Percentiles rank a stretch among this genome's conserved stretches.
phyloP scores from a whole-genome alignment of 1,139 yeast genomes.

The Sugiyamaella pinicola region DNA sequence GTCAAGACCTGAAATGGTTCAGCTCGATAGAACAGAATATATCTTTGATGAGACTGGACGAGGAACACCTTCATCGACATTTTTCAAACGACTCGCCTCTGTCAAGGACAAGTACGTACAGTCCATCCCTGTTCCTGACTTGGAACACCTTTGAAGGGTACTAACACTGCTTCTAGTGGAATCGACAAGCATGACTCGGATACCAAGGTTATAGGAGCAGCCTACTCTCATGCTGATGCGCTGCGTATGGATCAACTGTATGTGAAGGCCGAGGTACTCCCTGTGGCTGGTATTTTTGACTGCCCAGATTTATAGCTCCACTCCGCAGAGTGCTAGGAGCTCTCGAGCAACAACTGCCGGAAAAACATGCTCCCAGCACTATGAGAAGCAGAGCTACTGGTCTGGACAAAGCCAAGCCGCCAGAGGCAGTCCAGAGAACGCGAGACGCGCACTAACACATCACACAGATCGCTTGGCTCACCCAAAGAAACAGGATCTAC shows the following conservation, averaged over 20 bases:
- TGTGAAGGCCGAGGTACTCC: background rate
- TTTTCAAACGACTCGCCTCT: conserved; percentile 54
- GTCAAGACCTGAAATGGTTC: conserved; percentile 32
- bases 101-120: conserved; percentile 22
- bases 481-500: conserved; percentile 8
- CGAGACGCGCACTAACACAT: background rate
- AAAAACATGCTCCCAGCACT: no score
- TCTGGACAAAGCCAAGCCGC: conserved; percentile 2
- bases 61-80: conserved; percentile 63
- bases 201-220: conserved; percentile 46
- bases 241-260: conserved; percentile 31
- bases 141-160: conserved; percentile 1
- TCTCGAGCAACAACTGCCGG: no score
- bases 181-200: conserved; percentile 10
- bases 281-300: no score
- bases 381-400: conserved; percentile 2
- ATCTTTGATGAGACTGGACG: conserved; percentile 67
- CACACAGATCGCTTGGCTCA: conserved; percentile 3
- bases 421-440: conserved; percentile 1
- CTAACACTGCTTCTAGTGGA: conserved; percentile 12
- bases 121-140: background rate
- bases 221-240: conserved; percentile 46
- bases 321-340: no score
- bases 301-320: no score
- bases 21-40: conserved; percentile 55